Evolutionary conservation across 2,329 filamentous ascomycete genomes (phyloP), one percentile per base, ranked within the genome.

Genomic region (Clarireedia monteithiana): DNA sequence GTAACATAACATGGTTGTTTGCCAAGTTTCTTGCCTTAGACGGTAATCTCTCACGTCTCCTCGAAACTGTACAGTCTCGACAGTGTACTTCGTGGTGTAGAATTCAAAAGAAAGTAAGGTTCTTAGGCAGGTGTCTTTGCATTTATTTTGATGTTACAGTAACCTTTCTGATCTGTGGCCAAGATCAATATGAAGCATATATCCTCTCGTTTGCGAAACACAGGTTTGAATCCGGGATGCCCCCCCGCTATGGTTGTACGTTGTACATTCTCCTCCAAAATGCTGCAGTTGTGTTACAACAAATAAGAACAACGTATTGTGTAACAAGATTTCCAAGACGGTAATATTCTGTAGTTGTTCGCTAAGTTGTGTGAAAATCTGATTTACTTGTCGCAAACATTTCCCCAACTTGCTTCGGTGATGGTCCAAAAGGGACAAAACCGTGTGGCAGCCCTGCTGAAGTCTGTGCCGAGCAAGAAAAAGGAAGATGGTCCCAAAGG

Each of bases 291-390:
- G 49, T 55, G 53, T 36, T 36, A 55, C 53, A 47, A 47, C 46
- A 50, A 50, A 39, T 38, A 48, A 47, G 39, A 54, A 54, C 46
- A 50, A 42, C 24, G 44, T 46, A 26, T 46, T 15, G 53, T 55
- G 53, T 55, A 38, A 55, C 46, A 50, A 26, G 24, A 55, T 15
- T 46, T 34, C 27, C 30, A 34, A 26, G 14, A 38, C 7, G 20
- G 38, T 9, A 7, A 30, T 3, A 30, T 10, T 30, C 27, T 30
- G 20, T 30, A 10, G 27, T 30, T 30, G 20, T 30, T 9, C 27
- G 10, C 9, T 30, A 30, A 2, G 20, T 20, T 20, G 20, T 20
- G 20, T 20, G 20, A 20, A 20, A n/a, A 23, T 44, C 40, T 4
- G 20, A 7, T 44, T 44, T n/a, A 10, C n/a, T 10, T n/a, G 20